A percentile compares a stretch with the other conserved stretches of the same genome.
These are phyloP conservation scores for Lentinula boryana DNA, from an alignment of 768 basidiomycete genomes.

Conservation along the genomic window DNA sequence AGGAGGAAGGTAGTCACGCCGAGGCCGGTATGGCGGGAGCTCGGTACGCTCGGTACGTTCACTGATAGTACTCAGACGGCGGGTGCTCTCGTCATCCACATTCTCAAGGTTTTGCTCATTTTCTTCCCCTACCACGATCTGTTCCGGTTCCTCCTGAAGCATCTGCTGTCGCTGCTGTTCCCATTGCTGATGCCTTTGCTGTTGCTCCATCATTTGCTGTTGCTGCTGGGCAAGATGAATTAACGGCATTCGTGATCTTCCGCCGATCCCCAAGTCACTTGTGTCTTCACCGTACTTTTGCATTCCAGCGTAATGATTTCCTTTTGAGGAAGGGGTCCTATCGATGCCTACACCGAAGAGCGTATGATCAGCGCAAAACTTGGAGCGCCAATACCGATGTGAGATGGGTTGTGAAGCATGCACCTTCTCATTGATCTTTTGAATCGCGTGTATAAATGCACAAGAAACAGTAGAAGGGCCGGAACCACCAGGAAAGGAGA, in stretches of 20 bases:
- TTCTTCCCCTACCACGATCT: neutral
- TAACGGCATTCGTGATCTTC: conserved; percentile 48
- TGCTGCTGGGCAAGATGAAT: conserved; percentile 59
- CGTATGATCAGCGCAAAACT: conserved; percentile 9
- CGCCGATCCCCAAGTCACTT: conserved; percentile 9
- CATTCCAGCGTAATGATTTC: neutral
- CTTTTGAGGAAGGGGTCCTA: neutral
- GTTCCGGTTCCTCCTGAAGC: conserved; percentile 3
- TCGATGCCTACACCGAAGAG: neutral
- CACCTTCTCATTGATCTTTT: conserved; percentile 43
- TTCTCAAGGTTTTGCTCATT: conserved; percentile 19
- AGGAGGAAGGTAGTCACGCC: conserved; percentile 30
- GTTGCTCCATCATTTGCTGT: conserved; percentile 19
- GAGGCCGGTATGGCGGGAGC: conserved; percentile 42
- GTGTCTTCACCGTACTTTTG: neutral
- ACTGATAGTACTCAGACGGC: conserved; percentile 57
- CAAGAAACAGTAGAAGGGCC: conserved; percentile 16
- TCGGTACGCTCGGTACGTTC: conserved; percentile 66
- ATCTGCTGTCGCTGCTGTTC: conserved; percentile 17
- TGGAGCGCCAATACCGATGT: conserved; percentile 3
- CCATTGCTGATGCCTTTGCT: conserved; percentile 16
- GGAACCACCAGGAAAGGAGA: conserved; percentile 17
- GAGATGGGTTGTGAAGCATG: conserved; percentile 30
- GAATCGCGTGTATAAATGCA: neutral
- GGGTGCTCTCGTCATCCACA: conserved; percentile 21